Percentiles rank a stretch among this genome's conserved stretches.
Conservation (phyloP, 257 asterid genomes). For the Solanum tarijense region DNA sequence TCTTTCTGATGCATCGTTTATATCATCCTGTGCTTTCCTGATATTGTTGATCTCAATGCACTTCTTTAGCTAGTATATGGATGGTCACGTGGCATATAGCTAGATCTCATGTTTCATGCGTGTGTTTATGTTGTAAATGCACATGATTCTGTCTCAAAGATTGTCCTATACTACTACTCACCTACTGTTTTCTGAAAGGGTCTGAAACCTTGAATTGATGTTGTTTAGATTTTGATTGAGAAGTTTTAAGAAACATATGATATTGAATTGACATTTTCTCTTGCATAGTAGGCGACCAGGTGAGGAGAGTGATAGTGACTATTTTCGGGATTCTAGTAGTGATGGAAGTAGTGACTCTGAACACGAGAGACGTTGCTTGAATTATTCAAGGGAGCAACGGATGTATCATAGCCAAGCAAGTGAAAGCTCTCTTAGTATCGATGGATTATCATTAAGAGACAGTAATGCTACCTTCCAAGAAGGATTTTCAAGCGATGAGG, state of each 20-base stretch:
- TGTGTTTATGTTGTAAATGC: background rate
- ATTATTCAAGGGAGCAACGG: conserved; percentile 27
- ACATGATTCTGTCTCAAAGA: background rate
- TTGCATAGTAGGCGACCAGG: conserved; percentile 46
- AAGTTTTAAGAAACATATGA: background rate
- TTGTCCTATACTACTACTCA: background rate
- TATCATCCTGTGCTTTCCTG: background rate
- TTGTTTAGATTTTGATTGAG: background rate
- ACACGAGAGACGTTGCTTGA: conserved; percentile 44
- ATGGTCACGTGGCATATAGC: background rate
- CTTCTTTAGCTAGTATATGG: background rate
- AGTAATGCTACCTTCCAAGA: conserved; percentile 50
- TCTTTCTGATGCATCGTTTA: background rate
- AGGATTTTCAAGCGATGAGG: conserved; percentile 82
- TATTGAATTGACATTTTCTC: conserved; percentile 1
- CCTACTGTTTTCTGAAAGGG: background rate
- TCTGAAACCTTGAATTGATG: background rate
- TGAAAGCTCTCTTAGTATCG: conserved; percentile 23
- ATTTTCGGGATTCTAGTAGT: conserved; percentile 75
- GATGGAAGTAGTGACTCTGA: conserved; percentile 92
- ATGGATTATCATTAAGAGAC: conserved; percentile 25
- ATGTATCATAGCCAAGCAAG: conserved; percentile 15
- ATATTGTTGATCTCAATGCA: background rate
- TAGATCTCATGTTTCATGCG: background rate
- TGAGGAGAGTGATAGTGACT: conserved; percentile 85